These are phyloP conservation scores for Huntiella decipiens DNA, from an alignment of 2,329 filamentous ascomycete genomes.

Conservation along the genomic window DNA sequence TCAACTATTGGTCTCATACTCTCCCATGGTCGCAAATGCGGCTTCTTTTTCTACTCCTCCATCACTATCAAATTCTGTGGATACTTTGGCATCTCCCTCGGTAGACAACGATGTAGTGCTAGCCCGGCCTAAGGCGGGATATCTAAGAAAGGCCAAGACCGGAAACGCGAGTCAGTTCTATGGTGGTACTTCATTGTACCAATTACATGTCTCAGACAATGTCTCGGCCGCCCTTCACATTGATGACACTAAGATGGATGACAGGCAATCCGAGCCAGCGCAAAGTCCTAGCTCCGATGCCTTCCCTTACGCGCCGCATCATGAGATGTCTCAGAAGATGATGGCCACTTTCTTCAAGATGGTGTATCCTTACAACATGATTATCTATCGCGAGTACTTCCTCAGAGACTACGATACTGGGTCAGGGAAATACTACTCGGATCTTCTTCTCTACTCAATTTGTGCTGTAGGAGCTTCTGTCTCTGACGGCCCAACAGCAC, in stretches of 20 bases:
- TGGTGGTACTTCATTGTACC: constrained; percentile 7
- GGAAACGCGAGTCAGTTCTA: constrained; percentile 7
- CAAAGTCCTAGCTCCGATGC: constrained; percentile 9
- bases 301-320: constrained; percentile 24
- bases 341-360: constrained; percentile 30
- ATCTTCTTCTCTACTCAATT: constrained; percentile 28
- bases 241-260: not conserved
- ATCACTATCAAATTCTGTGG: not conserved
- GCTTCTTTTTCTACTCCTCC: constrained; percentile 12
- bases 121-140: constrained; percentile 17
- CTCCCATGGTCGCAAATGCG: not conserved
- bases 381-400: constrained; percentile 31
- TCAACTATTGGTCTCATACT: constrained; percentile 22
- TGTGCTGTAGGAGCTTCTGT: constrained; percentile 30
- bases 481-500: constrained; percentile 20
- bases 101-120: constrained; percentile 9
- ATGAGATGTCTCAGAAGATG: constrained; percentile 24
- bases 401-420: constrained; percentile 29
- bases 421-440: constrained; percentile 29
- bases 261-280: not conserved
- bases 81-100: not conserved
- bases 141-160: constrained; percentile 15
- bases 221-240: not conserved
- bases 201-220: constrained; percentile 5
- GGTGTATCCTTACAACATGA: constrained; percentile 30